Evolutionary conservation across 768 basidiomycete genomes (phyloP).

Genomic region (Gymnopilus junonius): DNA sequence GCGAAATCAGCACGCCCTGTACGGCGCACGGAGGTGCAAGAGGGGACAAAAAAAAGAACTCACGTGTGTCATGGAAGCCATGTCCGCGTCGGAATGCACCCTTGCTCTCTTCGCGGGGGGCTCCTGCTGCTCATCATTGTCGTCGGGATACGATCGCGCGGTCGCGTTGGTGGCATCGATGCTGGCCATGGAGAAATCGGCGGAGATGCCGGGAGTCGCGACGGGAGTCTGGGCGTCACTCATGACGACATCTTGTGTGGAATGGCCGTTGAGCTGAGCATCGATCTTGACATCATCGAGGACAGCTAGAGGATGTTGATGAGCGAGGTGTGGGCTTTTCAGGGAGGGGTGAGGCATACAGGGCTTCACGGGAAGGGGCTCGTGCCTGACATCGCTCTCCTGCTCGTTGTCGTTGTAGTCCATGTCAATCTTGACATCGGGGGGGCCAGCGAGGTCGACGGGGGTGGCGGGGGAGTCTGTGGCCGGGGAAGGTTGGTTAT

Average conservation of each 20-base stretch:
- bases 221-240: constrained; percentile 42
- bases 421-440: constrained; percentile 66
- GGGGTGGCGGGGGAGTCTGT: constrained; percentile 67
- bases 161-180: constrained; percentile 32
- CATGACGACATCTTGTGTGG: constrained; percentile 42
- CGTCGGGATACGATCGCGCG: constrained; percentile 35
- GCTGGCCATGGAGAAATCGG: constrained; percentile 44
- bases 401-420: constrained; percentile 61
- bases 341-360: constrained; percentile 40
- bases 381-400: constrained; percentile 71
- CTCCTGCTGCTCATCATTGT: constrained; percentile 64
- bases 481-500: constrained; percentile 41
- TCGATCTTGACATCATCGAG: constrained; percentile 56
- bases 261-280: constrained; percentile 33
- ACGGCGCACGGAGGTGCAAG: constrained; percentile 47
- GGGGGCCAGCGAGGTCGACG: constrained; percentile 49
- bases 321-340: constrained; percentile 9
- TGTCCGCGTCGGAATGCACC: constrained; percentile 76
- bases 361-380: constrained; percentile 55
- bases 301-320: constrained; percentile 21
- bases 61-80: constrained; percentile 75
- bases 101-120: constrained; percentile 86
- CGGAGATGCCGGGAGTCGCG: constrained; percentile 41
- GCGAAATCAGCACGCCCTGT: constrained; percentile 57
- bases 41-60: constrained; percentile 41